Evolutionary conservation across 805 yeast genomes (phyloP), one percentile per base, ranked within the genome.

Genomic region (Yarrowia divulgata): DNA sequence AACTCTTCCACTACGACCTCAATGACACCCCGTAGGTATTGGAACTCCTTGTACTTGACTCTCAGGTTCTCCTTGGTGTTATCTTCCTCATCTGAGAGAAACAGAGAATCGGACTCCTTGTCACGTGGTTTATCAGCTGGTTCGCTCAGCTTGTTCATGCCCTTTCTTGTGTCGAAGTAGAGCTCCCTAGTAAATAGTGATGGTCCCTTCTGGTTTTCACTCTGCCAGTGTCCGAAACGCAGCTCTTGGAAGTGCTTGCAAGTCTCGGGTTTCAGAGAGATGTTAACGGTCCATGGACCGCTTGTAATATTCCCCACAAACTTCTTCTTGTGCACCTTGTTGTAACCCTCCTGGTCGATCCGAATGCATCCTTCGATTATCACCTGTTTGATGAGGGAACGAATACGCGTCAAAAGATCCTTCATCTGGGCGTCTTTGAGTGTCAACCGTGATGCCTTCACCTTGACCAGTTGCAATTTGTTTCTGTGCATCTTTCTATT

Each of bases 401-500:
- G 39, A 39, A 63, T 63, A 0, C 57, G 45, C n/a, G n/a, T 23
- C 39, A 63, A 10, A 1, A 63, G 29, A 13, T 63, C 68, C 16
- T 49, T 48, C 9, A 60, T 10, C 34, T 60, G 66, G 5, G 8
- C 66, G 9, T 43, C 52, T 6, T 34, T 60, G 16, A 63, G 48
- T 1, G 39, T 8, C 18, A 66, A 29, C 8, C 18, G 34, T 0
- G 43, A 29, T 2, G 69, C 62, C 63, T 52, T 52, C 18, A 35
- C 19, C 35, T 54, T 52, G 43, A 66, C 69, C n/a, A 66, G 62
- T 16, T 34, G 60, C 52, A 66, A 43, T 19, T 63, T 63, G 45
- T 37, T 63, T n/a, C 48, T 37, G 39, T 63, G 46, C 8, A 60
- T 40, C 14, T 32, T 45, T 14, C 52, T 32, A 43, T 60, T 60